phyloP scores from a whole-genome alignment of 2,329 filamentous ascomycete species.

The Shiraia bambusicola region DNA sequence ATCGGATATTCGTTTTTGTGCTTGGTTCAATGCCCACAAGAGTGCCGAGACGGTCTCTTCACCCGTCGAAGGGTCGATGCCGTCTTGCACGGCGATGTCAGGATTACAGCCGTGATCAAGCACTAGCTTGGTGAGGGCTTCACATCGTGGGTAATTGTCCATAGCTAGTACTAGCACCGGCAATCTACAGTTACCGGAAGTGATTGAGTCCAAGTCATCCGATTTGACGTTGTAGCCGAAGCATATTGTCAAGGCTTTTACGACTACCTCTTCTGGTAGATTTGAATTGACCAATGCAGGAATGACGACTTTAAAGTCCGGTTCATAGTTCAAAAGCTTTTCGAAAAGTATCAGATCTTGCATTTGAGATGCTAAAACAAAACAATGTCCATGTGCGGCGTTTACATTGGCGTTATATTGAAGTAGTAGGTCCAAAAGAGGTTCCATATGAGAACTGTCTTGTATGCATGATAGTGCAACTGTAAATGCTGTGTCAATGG shows the following conservation, averaged over 20 bases:
- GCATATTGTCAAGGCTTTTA: slow-evolving; percentile 55
- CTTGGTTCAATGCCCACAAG: slow-evolving; percentile 63
- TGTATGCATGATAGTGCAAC: slow-evolving; percentile 19
- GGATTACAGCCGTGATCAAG: slow-evolving; percentile 32
- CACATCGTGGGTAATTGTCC: slow-evolving; percentile 28
- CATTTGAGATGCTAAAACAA: slow-evolving; percentile 33
- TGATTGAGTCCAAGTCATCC: slow-evolving; percentile 20
- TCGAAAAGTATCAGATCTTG: slow-evolving; percentile 21
- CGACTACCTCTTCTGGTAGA: slow-evolving; percentile 49
- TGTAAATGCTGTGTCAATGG: slow-evolving; percentile 30
- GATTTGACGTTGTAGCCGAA: slow-evolving; percentile 51
- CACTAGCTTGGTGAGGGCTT: slow-evolving; percentile 20
- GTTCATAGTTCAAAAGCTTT: slow-evolving; percentile 44
- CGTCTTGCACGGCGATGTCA: slow-evolving; percentile 47
- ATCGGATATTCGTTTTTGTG: slow-evolving; percentile 64
- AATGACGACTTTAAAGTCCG: slow-evolving; percentile 56
- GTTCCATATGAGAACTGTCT: slow-evolving; percentile 8
- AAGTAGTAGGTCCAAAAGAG: slow-evolving; percentile 27
- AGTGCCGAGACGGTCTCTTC: slow-evolving; percentile 60
- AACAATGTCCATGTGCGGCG: slow-evolving; percentile 31
- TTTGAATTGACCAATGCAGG: slow-evolving; percentile 58
- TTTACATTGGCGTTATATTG: slow-evolving; percentile 35
- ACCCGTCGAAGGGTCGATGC: slow-evolving; percentile 52
- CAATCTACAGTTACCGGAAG: slow-evolving; percentile 8
- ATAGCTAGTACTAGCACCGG: slow-evolving; percentile 30